Conservation (phyloP, 2,329 filamentous ascomycete species). For the Aurifilum marmelostoma region DNA sequence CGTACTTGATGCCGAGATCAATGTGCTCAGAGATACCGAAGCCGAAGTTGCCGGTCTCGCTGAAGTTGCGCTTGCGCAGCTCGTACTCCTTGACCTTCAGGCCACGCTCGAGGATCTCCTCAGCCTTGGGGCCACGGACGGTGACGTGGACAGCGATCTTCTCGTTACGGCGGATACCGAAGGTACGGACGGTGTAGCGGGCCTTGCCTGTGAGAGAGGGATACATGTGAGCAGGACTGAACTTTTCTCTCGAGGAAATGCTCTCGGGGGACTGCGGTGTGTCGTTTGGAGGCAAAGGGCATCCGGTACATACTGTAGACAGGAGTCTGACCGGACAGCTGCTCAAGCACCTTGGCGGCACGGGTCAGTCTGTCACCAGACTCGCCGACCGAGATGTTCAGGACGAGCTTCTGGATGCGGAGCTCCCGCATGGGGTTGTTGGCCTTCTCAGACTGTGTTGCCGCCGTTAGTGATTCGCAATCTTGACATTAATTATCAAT, state of each 20-base stretch:
- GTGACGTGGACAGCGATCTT: constrained; percentile 99
- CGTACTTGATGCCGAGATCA: constrained; percentile 99
- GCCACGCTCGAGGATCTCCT: constrained; percentile 99
- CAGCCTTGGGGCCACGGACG: constrained; percentile 94
- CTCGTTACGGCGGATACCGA: constrained; percentile 99
- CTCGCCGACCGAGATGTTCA: constrained; percentile 99
- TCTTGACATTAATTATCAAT: neutral
- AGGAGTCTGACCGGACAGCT: constrained; percentile 98
- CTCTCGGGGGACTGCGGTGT: neutral
- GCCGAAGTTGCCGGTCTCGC: constrained; percentile 98
- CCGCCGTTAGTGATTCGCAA: constrained; percentile 35
- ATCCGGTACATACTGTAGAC: constrained; percentile 81
- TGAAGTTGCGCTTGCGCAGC: constrained; percentile 99
- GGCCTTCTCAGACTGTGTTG: constrained; percentile 75
- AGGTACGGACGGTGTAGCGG: constrained; percentile 99
- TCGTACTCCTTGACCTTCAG: constrained; percentile 99
- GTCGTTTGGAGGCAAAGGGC: neutral
- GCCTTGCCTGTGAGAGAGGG: constrained; percentile 76
- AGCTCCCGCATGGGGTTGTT: constrained; percentile 99
- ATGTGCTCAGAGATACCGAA: constrained; percentile 99
- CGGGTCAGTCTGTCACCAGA: constrained; percentile 99
- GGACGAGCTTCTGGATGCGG: constrained; percentile 98
- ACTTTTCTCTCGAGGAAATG: neutral
- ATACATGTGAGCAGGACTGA: constrained; percentile 6
- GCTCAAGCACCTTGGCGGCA: constrained; percentile 99